Percentiles rank a stretch among this genome's conserved stretches.
Evolutionary conservation across 257 asterid species (phyloP).

Genomic region (Ocimum tenuiflorum): DNA sequence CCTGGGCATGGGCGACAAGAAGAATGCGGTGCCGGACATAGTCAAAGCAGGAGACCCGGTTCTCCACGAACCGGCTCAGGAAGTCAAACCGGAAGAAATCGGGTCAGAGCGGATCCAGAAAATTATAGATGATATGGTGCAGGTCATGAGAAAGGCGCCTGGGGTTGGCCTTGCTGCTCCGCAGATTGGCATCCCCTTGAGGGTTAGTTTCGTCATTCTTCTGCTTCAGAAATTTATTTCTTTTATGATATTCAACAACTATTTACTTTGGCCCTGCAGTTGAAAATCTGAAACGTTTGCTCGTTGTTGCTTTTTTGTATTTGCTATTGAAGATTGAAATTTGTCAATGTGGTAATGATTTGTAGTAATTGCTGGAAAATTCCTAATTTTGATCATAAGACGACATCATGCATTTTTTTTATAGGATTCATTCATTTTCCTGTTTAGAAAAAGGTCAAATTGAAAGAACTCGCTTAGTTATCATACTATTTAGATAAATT

Average conservation of each 20-base stretch:
- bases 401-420: too few species aligned
- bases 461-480: too few species aligned
- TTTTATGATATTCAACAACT: too few species aligned
- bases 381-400: neutral
- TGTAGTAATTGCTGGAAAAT: neutral
- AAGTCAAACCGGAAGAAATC: conserved; percentile 54
- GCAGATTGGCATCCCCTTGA: conserved; percentile 82
- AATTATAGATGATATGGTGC: conserved; percentile 74
- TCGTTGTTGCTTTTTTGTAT: too few species aligned
- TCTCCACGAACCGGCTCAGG: conserved; percentile 77
- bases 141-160: conserved; percentile 75
- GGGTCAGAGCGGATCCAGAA: conserved; percentile 77
- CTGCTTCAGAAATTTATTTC: too few species aligned
- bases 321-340: too few species aligned
- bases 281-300: too few species aligned
- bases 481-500: too few species aligned
- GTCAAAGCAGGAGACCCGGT: conserved; percentile 97
- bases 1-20: conserved; percentile 53
- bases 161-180: conserved; percentile 99
- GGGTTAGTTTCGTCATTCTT: conserved; percentile 32
- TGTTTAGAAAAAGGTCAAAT: too few species aligned
- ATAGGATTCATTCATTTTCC: too few species aligned
- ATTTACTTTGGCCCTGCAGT: too few species aligned
- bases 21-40: conserved; percentile 54
- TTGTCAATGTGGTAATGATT: neutral